Conservation (phyloP, 352 stramenopile genomes). For the Phytophthora nicotianae region DNA sequence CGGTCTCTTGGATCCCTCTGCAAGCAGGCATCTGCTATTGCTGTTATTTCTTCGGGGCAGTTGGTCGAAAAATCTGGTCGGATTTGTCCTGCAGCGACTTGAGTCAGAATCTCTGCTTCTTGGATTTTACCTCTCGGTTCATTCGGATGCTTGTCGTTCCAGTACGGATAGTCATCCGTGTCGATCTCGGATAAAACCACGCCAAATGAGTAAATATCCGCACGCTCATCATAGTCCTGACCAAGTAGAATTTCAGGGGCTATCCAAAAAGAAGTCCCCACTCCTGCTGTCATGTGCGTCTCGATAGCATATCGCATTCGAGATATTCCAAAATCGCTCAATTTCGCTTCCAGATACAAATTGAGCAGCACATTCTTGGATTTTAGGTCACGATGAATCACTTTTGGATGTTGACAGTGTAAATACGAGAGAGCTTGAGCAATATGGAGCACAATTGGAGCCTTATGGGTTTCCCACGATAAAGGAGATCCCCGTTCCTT, state of each 20-base stretch:
- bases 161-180: constrained; percentile 62
- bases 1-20: constrained; percentile 49
- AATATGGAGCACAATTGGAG: constrained; percentile 53
- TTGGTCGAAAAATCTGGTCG: constrained; percentile 48
- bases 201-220: constrained; percentile 61
- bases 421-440: constrained; percentile 62
- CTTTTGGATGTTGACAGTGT: constrained; percentile 57
- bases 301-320: constrained; percentile 49
- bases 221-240: constrained; percentile 48
- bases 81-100: constrained; percentile 47
- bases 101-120: constrained; percentile 53
- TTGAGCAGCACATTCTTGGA: constrained; percentile 53
- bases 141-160: constrained; percentile 42
- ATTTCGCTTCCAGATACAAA: constrained; percentile 53
- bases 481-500: constrained; percentile 41
- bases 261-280: constrained; percentile 69
- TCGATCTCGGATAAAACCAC: constrained; percentile 56
- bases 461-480: constrained; percentile 55
- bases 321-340: constrained; percentile 76
- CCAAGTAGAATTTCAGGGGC: constrained; percentile 63
- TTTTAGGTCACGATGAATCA: constrained; percentile 56
- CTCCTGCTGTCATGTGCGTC: constrained; percentile 53
- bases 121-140: constrained; percentile 40
- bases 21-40: constrained; percentile 50
- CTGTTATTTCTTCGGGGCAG: constrained; percentile 47